Evolutionary conservation across 116 monocot species (phyloP), one percentile per base, ranked within the genome.

Genomic region (Cymodocea nodosa): DNA sequence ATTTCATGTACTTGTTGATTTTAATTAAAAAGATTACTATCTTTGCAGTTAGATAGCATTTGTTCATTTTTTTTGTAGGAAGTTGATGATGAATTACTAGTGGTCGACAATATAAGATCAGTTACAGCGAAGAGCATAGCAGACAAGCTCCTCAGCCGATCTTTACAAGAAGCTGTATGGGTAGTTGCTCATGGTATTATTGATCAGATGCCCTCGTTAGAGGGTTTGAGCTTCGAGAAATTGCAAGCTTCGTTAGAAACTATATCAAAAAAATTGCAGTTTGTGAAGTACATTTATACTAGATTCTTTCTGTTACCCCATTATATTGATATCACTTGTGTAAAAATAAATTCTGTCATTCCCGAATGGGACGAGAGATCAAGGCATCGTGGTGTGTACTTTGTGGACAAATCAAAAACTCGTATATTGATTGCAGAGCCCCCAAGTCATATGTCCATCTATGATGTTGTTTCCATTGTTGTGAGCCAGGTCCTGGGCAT

Each of bases 281-380:
- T 98, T 75, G 97, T 98, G 66, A 61, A 70, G 48, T 24, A 23
- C 55, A 70, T 98, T 51, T 39, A 82, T 56, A 98, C 97, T 39
- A 81, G 84, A n/a, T 98, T 88, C 77, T 71, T 91, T 59, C 69
- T 98, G 23, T 82, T 84, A 59, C 97, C 91, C 57, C 86, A 80
- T 2, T 77, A 62, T 37, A 14, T 80, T 52, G 80, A 98, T 68
- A 76, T 98, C 57, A 91, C 97, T 52, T 70, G 77, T 9, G 51
- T 37, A 50, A 23, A 57, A 11, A 74, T 79, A n/a, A 61, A 53
- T 49, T 76, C 66, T 35, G 24, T 57, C 12, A 66, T 98, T 75
- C 77, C 83, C 68, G 97, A 91, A 78, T 98, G 91, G 97, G 76
- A 81, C 67, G 78, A 66, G 22, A 75, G 70, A 62, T 58, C 35